Evolutionary conservation across 73 alveolate genomes (phyloP).

Genomic region (Paramecium caudatum): DNA sequence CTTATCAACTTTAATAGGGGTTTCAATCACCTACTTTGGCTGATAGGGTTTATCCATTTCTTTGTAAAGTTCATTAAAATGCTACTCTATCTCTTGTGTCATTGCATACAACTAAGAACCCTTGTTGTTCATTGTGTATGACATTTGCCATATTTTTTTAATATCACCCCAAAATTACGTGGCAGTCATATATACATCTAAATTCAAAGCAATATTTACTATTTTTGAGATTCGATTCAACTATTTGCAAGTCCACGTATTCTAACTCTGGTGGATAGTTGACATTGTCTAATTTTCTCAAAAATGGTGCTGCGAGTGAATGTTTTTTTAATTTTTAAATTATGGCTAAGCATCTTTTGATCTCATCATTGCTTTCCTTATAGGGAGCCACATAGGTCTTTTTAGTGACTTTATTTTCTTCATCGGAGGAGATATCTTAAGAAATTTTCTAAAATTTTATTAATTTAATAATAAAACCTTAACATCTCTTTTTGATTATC

Average conservation of each 20-base stretch:
- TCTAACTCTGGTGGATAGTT: conserved; percentile 53
- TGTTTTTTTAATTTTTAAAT: conserved; percentile 32
- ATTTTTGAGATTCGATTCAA: conserved; percentile 59
- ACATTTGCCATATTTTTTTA: conserved; percentile 56
- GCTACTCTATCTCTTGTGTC: conserved; percentile 55
- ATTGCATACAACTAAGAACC: conserved; percentile 67
- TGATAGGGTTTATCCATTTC: conserved; percentile 51
- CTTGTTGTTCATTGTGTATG: conserved; percentile 60
- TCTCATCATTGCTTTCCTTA: conserved; percentile 9
- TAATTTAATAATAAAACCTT: not conserved
- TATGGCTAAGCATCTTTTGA: not conserved
- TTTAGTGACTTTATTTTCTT: conserved; percentile 43
- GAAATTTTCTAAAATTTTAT: conserved; percentile 15
- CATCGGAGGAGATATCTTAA: conserved; percentile 51
- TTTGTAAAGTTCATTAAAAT: conserved; percentile 42
- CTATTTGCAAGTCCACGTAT: conserved; percentile 50
- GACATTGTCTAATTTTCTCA: conserved; percentile 56
- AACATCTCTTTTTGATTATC: conserved; percentile 54
- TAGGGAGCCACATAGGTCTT: conserved; percentile 14
- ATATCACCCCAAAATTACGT: conserved; percentile 63
- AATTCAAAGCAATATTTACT: conserved; percentile 25
- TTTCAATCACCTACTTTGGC: not conserved
- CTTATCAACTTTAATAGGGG: not conserved
- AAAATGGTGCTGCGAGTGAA: conserved; percentile 49
- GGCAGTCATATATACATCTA: conserved; percentile 46